phyloP scores from a whole-genome alignment of 2,329 filamentous ascomycete genomes.

The Zasmidium citrigriseum region DNA sequence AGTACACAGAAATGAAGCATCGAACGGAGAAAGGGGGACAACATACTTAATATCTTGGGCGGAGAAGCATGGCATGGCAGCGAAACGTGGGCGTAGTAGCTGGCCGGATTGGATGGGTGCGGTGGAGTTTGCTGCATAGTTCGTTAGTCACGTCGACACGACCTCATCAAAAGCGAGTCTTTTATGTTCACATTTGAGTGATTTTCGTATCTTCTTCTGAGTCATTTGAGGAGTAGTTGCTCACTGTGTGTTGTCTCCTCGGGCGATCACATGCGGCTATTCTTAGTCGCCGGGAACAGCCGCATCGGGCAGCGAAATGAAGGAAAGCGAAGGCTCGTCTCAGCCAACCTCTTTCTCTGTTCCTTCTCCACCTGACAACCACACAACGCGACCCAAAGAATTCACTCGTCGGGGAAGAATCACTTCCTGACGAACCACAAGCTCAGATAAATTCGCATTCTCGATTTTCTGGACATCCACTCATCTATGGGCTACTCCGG shows the following conservation, averaged over 20 bases:
- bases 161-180: background rate
- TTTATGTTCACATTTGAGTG: background rate
- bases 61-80: background rate
- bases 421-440: background rate
- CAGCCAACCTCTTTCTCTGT: background rate
- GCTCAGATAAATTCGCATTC: background rate
- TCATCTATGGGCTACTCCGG: conserved; percentile 49
- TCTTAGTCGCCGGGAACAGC: background rate
- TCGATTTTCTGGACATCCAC: background rate
- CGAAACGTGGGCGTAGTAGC: conserved; percentile 3
- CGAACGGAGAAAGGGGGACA: background rate
- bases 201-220: background rate
- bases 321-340: background rate
- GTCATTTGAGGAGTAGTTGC: background rate
- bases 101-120: background rate
- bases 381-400: background rate
- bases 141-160: background rate
- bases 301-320: too few species aligned
- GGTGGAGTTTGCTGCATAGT: background rate
- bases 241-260: background rate
- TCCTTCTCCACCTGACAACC: background rate
- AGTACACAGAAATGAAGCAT: background rate
- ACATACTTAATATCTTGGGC: background rate
- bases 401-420: background rate
- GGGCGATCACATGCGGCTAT: background rate